Evolutionary conservation across 1,284 basidiomycete genomes (phyloP).

Genomic region (Malassezia caprae): DNA sequence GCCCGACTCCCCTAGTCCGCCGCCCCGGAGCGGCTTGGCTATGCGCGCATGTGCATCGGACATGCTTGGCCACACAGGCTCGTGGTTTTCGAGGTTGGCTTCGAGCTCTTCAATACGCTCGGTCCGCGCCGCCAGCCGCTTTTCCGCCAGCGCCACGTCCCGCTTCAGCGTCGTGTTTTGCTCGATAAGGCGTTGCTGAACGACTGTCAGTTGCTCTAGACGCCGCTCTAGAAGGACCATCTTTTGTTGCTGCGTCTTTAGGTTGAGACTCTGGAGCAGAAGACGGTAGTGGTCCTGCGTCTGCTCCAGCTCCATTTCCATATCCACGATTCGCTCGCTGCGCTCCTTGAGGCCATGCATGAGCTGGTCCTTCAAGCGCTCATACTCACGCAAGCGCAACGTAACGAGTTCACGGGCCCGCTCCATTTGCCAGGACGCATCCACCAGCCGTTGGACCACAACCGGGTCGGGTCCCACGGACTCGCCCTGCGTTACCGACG

Average conservation of each 20-base stretch:
- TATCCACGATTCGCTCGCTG: slow-evolving; percentile 98
- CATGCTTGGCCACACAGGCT: slow-evolving; percentile 55
- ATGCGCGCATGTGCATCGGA: slow-evolving; percentile 59
- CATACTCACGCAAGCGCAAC: slow-evolving; percentile 92
- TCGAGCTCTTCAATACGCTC: slow-evolving; percentile 80
- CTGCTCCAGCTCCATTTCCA: slow-evolving; percentile 97
- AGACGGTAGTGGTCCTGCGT: slow-evolving; percentile 99
- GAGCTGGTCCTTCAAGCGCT: slow-evolving; percentile 94
- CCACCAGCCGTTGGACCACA: slow-evolving; percentile 53
- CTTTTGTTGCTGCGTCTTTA: slow-evolving; percentile 96
- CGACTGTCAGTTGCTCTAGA: slow-evolving; percentile 83
- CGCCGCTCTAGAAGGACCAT: slow-evolving; percentile 98
- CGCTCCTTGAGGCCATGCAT: slow-evolving; percentile 98
- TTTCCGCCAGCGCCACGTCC: slow-evolving; percentile 90
- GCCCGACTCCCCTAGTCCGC: slow-evolving; percentile 42
- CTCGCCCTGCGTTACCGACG: slow-evolving; percentile 55
- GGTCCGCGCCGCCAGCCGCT: slow-evolving; percentile 87
- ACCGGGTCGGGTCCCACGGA: slow-evolving; percentile 1
- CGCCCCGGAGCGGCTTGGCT: slow-evolving; percentile 88
- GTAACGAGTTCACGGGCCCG: slow-evolving; percentile 92
- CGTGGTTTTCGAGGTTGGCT: slow-evolving; percentile 80
- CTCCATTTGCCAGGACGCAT: slow-evolving; percentile 83
- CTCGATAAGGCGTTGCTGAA: slow-evolving; percentile 98
- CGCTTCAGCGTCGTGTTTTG: slow-evolving; percentile 97
- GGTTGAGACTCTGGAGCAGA: slow-evolving; percentile 92